phyloP scores from a whole-genome alignment of 2,329 filamentous ascomycete genomes.

The Xylariaceae sp. region DNA sequence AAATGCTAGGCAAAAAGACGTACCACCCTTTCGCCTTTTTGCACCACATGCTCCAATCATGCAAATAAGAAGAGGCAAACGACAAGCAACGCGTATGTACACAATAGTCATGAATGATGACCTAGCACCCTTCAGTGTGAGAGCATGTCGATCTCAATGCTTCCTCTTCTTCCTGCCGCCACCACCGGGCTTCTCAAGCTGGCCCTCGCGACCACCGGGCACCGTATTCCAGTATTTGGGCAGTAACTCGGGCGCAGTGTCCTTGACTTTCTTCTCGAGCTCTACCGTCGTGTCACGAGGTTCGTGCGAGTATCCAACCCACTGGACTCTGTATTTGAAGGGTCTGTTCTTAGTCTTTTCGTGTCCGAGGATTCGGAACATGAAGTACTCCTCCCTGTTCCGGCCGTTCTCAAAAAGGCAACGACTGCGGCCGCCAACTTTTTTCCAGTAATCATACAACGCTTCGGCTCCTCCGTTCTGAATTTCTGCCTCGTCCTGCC shows the following conservation, averaged over 20 bases:
- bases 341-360: conserved; percentile 25
- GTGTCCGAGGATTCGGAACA: conserved; percentile 28
- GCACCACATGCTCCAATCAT: no score
- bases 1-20: no score
- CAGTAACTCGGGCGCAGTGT: conserved; percentile 22
- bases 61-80: not conserved
- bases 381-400: conserved; percentile 25
- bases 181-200: conserved; percentile 27
- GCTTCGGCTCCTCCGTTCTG: conserved; percentile 31
- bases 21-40: no score
- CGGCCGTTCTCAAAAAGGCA: conserved; percentile 27
- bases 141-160: not conserved
- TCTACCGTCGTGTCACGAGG: conserved; percentile 28
- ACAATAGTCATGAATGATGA: not conserved
- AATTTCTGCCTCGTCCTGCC: conserved; percentile 33
- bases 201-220: conserved; percentile 23
- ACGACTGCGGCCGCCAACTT: conserved; percentile 28
- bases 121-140: not conserved
- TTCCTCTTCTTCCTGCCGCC: conserved; percentile 19
- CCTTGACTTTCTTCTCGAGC: conserved; percentile 28
- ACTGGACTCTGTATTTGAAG: conserved; percentile 31
- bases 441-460: conserved; percentile 32
- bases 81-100: not conserved
- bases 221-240: conserved; percentile 28
- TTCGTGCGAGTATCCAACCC: conserved; percentile 30